Base-by-base conservation (phyloP, 176 grass and related monocot genomes). In the Puccinellia tenuiflora region DNA sequence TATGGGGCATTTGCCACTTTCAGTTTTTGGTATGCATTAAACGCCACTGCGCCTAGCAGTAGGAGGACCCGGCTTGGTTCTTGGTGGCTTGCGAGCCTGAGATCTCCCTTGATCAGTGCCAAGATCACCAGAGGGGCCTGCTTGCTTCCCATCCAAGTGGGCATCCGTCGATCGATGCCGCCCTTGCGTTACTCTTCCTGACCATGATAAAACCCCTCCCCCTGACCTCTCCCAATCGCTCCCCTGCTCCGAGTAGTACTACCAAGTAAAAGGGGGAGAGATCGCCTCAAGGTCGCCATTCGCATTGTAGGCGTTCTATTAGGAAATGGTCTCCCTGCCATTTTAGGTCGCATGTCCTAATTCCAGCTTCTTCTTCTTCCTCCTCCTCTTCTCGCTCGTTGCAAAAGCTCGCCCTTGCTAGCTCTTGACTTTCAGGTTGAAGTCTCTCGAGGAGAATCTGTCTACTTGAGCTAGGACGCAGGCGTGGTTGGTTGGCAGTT, bases 281-380 rank as follows among this genome's bases (percentile, higher is more conserved):
- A 39, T 82, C 78, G 69, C 69, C 17, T 30, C 79, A 47, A 35
- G 35, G 61, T 34, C 76, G 33, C 53, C 54, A 30, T 85, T 75
- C 83, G 51, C 84, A 85, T 78, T 99, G 93, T 77, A 83, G 91
- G 61, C 89, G 83, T 90, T 90, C 73, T 93, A 92, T 99, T 90
- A 87, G 93, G 93, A 96, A 96, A 90, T 80, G 83, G 28, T 53
- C 77, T 8, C 5, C 79, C 94, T 94, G 86, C 96, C 80, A 85
- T 87, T 96, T 92, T 88, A 53, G 87, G 71, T 25, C 57, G 38
- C 68, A 3, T 9, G 13, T 24, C 3, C 63, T 45, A 45, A 8
- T n/a, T 73, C 18, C 20, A 39, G 34, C 3, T n/a, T 13, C 6
- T 31, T 53, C 46, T 73, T 24, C 74, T 17, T 45, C 26, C 29